These are phyloP conservation scores for Backusella australiensis DNA, from an alignment of 192 early-diverging fungal species.

Conservation along the genomic window DNA sequence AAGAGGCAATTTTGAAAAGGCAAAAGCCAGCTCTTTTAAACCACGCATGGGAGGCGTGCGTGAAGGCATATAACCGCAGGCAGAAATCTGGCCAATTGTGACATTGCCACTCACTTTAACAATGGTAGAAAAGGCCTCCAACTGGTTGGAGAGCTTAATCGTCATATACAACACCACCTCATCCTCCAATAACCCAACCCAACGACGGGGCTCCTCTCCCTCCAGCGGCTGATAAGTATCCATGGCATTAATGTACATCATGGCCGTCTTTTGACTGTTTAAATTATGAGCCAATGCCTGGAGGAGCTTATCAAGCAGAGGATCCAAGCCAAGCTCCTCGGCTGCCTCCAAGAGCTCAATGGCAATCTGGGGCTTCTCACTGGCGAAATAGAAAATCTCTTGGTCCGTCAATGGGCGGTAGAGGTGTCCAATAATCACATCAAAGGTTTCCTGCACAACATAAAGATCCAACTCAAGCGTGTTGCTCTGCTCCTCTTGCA, in stretches of 20 bases:
- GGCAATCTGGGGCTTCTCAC: conserved; percentile 14
- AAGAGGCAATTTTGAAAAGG: conserved; percentile 17
- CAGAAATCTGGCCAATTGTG: conserved; percentile 16
- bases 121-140: conserved; percentile 18
- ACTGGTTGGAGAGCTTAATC: not conserved
- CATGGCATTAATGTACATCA: conserved; percentile 1
- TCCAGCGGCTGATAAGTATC: conserved; percentile 13
- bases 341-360: conserved; percentile 19
- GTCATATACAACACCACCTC: conserved; percentile 17
- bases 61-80: conserved; percentile 24
- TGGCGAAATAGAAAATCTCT: not conserved
- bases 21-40: conserved; percentile 2
- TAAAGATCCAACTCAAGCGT: conserved; percentile 8
- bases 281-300: not conserved
- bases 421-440: conserved; percentile 13
- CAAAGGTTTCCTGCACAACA: conserved; percentile 10
- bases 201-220: conserved; percentile 9
- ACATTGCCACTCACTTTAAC: conserved; percentile 19
- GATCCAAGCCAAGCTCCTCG: conserved; percentile 1
- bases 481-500: not conserved
- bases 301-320: not conserved
- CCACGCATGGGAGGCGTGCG: conserved; percentile 19
- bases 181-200: conserved; percentile 15
- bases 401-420: not conserved
- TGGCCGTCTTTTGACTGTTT: not conserved